Evolutionary conservation across 2,329 filamentous ascomycete genomes (phyloP).

Genomic region (Aspergillus phoenicis): DNA sequence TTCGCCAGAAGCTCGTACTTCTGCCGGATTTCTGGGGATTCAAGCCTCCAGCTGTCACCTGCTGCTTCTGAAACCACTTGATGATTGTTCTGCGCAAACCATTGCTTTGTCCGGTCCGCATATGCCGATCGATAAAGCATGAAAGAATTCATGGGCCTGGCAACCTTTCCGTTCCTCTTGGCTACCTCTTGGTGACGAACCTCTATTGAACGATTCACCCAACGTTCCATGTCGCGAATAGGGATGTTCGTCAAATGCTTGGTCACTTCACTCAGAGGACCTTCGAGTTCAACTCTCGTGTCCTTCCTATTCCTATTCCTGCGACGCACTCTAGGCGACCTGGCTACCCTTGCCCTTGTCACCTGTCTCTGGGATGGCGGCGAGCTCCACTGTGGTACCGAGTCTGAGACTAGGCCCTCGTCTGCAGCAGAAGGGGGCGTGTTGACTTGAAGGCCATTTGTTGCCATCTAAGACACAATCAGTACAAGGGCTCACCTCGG

Average conservation of each 20-base stretch:
- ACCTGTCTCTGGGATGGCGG: slow-evolving; percentile 18
- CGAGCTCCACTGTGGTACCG: slow-evolving; percentile 24
- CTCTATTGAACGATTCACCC: slow-evolving; percentile 72
- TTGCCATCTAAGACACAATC: slow-evolving; percentile 19
- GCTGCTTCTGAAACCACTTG: slow-evolving; percentile 88
- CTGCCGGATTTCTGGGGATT: slow-evolving; percentile 70
- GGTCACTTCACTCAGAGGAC: slow-evolving; percentile 33
- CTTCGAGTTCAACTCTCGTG: slow-evolving; percentile 15
- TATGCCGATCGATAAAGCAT: slow-evolving; percentile 96
- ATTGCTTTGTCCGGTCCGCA: slow-evolving; percentile 80
- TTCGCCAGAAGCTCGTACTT: slow-evolving; percentile 78
- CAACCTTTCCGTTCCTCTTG: slow-evolving; percentile 74
- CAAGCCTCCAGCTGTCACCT: slow-evolving; percentile 81
- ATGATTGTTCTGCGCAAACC: slow-evolving; percentile 85
- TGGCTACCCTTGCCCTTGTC: slow-evolving; percentile 17
- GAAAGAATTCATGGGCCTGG: slow-evolving; percentile 95
- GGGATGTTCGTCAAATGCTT: slow-evolving; percentile 53
- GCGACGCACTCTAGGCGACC: slow-evolving; percentile 16
- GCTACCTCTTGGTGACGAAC: slow-evolving; percentile 69
- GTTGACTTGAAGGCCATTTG: slow-evolving; percentile 22
- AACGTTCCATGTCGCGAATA: slow-evolving; percentile 76
- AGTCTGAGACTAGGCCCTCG: slow-evolving; percentile 19
- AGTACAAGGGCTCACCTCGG: background rate
- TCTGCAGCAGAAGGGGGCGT: slow-evolving; percentile 30
- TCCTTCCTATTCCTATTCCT: slow-evolving; percentile 15